A percentile compares a stretch with the other conserved stretches of the same genome.
phyloP scores from a whole-genome alignment of 1,284 basidiomycete genomes.

The Amylostereum areolatum region DNA sequence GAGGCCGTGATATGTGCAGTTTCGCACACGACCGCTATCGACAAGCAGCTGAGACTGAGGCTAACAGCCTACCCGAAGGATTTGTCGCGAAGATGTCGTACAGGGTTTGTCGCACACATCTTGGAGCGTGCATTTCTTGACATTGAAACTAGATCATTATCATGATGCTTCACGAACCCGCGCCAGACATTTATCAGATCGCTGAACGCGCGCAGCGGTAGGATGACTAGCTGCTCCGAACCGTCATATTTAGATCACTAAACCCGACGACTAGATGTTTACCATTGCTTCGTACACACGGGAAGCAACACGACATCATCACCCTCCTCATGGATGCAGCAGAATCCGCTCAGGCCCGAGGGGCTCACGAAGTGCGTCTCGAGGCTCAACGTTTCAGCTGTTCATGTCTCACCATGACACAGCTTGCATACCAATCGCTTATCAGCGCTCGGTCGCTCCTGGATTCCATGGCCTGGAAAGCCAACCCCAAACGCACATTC shows the following conservation, averaged over 20 bases:
- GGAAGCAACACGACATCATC: conserved; percentile 54
- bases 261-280: conserved; percentile 39
- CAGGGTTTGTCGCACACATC: conserved; percentile 31
- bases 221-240: conserved; percentile 6
- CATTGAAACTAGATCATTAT: conserved; percentile 46
- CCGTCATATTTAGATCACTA: neutral
- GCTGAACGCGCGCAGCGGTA: conserved; percentile 63
- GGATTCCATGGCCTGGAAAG: conserved; percentile 46
- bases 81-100: conserved; percentile 63
- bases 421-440: conserved; percentile 59
- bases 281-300: conserved; percentile 49
- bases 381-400: neutral
- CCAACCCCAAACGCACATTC: conserved; percentile 41
- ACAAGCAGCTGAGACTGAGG: conserved; percentile 60
- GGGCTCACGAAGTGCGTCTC: conserved; percentile 57
- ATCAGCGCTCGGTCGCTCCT: conserved; percentile 50
- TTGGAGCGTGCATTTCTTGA: neutral
- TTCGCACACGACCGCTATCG: conserved; percentile 69
- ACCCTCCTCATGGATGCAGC: conserved; percentile 60
- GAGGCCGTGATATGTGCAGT: conserved; percentile 67
- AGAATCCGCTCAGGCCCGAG: conserved; percentile 60
- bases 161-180: conserved; percentile 60
- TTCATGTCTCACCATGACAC: neutral
- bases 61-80: conserved; percentile 41
- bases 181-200: conserved; percentile 57